phyloP scores from a whole-genome alignment of 805 yeast species.

The Ogataea polymorpha region DNA sequence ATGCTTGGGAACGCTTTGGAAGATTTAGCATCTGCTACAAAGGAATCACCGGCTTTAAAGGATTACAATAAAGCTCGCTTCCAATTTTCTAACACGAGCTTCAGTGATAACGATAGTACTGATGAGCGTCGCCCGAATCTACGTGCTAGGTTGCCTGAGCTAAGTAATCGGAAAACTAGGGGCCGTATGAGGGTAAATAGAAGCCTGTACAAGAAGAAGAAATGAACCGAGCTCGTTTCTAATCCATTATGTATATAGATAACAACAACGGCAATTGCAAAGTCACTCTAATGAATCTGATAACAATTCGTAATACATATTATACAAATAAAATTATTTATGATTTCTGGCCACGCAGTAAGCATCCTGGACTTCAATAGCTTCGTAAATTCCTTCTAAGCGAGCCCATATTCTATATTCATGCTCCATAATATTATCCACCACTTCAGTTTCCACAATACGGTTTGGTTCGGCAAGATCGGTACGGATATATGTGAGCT shows the following conservation, averaged over 20 bases:
- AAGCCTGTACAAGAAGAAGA: conserved; percentile 4
- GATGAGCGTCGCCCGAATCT: not conserved
- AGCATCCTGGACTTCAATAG: conserved; percentile 83
- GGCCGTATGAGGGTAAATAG: not conserved
- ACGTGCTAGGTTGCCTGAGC: not conserved
- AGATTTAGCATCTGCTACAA: conserved; percentile 6
- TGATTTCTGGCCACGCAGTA: conserved; percentile 53
- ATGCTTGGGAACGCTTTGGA: conserved; percentile 21
- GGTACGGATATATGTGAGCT: conserved; percentile 78
- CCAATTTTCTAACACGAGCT: conserved; percentile 26
- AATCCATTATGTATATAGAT: conserved; percentile 4
- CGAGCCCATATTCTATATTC: conserved; percentile 74
- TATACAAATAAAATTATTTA: conserved; percentile 9
- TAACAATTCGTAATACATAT: not conserved
- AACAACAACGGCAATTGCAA: no score
- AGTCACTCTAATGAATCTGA: no score
- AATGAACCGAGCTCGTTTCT: not conserved
- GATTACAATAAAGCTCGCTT: conserved; percentile 22
- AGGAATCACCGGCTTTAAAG: conserved; percentile 5
- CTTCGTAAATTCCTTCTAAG: conserved; percentile 91
- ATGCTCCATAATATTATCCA: conserved; percentile 66
- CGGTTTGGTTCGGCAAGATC: conserved; percentile 33
- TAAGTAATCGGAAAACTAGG: not conserved
- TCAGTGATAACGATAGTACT: conserved; percentile 19
- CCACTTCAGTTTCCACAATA: conserved; percentile 50